Evolutionary conservation across 768 basidiomycete genomes (phyloP), one percentile per base, ranked within the genome.

Genomic region (Pleurotus djamor): DNA sequence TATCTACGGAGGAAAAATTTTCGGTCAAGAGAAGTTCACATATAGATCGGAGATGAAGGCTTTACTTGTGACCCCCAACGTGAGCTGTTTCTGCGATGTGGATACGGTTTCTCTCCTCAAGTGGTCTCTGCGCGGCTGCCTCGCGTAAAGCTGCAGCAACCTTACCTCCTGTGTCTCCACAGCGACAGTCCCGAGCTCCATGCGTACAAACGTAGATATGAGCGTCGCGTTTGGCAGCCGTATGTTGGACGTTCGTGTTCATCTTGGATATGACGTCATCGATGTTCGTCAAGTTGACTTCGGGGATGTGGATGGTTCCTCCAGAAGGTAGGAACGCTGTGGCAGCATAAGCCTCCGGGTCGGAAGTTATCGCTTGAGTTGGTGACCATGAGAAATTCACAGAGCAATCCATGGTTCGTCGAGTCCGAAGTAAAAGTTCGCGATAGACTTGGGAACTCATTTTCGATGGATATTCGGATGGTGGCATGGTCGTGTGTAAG

Each of bases 61-160:
- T 86, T 68, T 66, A 91, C 92, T 90, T 80, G 72, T 95, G 92
- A 28, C 91, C 91, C 0, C 93, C 92, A 52, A 95, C 85, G 70
- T 95, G 92, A 2, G 82, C 88, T 5, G 88, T 82, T 62, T 91
- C 85, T 3, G 83, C 83, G 1, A 93, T 74, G 78, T 77, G 64
- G 61, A 84, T 60, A 41, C 67, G 62, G 36, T 76, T 66, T 8
- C 36, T 61, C 48, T 71, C 60, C 21, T 28, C 21, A 28, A 28
- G 21, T 17, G 67, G 69, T 51, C 79, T 76, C 43, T 66, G 71
- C 41, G 68, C 68, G 5, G 89, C 69, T 66, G 91, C 88, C 4
- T 76, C 72, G 14, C 74, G 72, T 32, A 95, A 67, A 2, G 84
- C 79, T 0, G 72, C 72, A 2, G 77, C 83, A 5, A 94, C 80